phyloP scores from a whole-genome alignment of 2,329 filamentous ascomycete species.

The Clonostachys sp. region DNA sequence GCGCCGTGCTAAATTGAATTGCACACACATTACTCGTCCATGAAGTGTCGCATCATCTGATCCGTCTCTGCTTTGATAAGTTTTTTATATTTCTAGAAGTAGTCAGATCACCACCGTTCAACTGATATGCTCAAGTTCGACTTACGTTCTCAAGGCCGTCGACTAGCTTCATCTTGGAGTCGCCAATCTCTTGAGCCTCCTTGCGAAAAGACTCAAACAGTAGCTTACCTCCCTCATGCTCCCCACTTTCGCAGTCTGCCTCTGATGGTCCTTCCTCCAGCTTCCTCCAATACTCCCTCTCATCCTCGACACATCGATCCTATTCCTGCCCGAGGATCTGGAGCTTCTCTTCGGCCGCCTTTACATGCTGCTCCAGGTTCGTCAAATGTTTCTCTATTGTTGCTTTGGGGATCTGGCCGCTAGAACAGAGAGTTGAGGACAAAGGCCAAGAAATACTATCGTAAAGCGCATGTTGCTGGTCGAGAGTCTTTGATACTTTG shows the following conservation, averaged over 20 bases:
- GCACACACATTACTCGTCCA: conserved; percentile 1
- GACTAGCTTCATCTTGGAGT: conserved; percentile 10
- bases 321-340: conserved; percentile 12
- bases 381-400: conserved; percentile 17
- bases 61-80: conserved; percentile 15
- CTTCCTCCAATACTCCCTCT: conserved; percentile 11
- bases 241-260: background rate
- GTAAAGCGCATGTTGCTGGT: conserved; percentile 15
- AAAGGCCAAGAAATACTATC: conserved; percentile 22
- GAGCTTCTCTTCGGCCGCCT: conserved; percentile 13
- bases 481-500: conserved; percentile 7
- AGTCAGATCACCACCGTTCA: background rate
- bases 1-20: conserved; percentile 1
- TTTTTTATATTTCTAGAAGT: conserved; percentile 17
- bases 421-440: conserved; percentile 20
- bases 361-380: conserved; percentile 11
- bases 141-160: conserved; percentile 19
- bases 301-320: conserved; percentile 12
- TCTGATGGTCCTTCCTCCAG: background rate
- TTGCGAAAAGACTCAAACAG: conserved; percentile 5
- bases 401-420: conserved; percentile 10
- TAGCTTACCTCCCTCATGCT: background rate
- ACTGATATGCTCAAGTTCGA: background rate
- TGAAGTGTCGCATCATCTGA: conserved; percentile 14
- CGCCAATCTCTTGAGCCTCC: conserved; percentile 13